Conservation (phyloP, 371 early-diverging fungal genomes). For the Rhizopus microsporus region DNA sequence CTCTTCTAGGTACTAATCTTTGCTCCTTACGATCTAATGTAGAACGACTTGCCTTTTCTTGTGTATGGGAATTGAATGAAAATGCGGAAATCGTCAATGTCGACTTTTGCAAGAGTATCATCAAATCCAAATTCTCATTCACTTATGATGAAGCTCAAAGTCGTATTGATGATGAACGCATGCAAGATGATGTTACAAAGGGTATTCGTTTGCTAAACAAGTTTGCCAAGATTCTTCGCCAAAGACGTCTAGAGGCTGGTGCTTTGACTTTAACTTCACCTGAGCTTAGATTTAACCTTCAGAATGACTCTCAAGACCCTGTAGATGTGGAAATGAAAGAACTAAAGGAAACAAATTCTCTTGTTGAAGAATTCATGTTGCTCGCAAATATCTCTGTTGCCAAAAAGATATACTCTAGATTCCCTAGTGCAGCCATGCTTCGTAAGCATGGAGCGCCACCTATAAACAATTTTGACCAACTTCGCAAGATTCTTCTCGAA, state of each 20-base stretch:
- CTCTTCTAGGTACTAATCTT: constrained; percentile 85
- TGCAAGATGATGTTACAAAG: constrained; percentile 82
- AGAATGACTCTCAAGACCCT: constrained; percentile 88
- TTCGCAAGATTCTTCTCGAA: constrained; percentile 71
- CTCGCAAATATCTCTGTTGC: constrained; percentile 99
- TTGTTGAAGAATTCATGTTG: constrained; percentile 99
- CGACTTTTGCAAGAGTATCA: constrained; percentile 86
- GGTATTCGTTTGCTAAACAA: constrained; percentile 82
- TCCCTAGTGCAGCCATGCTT: constrained; percentile 93
- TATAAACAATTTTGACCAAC: constrained; percentile 72
- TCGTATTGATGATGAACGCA: constrained; percentile 84
- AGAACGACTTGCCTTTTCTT: constrained; percentile 91
- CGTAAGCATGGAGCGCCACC: constrained; percentile 86
- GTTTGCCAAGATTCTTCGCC: constrained; percentile 87
- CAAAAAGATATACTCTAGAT: constrained; percentile 82
- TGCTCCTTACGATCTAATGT: constrained; percentile 92
- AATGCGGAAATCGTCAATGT: constrained; percentile 77
- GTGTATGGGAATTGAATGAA: constrained; percentile 76
- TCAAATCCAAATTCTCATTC: constrained; percentile 91
- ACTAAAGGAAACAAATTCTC: constrained; percentile 91
- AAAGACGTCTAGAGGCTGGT: constrained; percentile 74
- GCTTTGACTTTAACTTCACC: constrained; percentile 85
- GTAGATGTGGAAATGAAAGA: constrained; percentile 89
- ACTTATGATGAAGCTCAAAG: constrained; percentile 98
- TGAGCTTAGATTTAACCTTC: constrained; percentile 86